Conservation (phyloP, 1,284 basidiomycete genomes). For the Coriolopsis trogii region DNA sequence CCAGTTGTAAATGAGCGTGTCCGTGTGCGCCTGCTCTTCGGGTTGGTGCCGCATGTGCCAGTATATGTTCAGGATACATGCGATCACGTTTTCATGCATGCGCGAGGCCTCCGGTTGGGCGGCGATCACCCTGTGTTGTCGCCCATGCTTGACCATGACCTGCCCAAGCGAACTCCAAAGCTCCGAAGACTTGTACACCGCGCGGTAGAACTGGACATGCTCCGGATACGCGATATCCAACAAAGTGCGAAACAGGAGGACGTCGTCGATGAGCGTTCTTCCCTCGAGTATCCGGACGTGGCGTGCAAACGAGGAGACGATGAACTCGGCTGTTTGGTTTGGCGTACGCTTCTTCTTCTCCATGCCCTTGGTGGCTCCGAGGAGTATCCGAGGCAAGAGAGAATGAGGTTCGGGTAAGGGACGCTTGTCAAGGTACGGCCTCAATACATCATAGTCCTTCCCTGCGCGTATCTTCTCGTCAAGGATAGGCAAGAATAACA, state of each 20-base stretch:
- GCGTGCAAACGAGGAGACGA: background rate
- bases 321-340: slow-evolving; percentile 4
- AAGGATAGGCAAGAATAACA: background rate
- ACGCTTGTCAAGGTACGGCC: background rate
- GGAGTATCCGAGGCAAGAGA: slow-evolving; percentile 9
- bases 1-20: slow-evolving; percentile 9
- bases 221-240: background rate
- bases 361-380: slow-evolving; percentile 3
- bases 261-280: background rate
- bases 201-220: slow-evolving; percentile 5
- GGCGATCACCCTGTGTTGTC: too few relatives aligned
- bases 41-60: background rate
- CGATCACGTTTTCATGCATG: background rate
- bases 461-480: background rate
- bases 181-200: slow-evolving; percentile 2
- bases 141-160: background rate
- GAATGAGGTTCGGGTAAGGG: slow-evolving; percentile 2
- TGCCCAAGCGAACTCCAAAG: slow-evolving; percentile 3
- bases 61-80: background rate
- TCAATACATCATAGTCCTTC: background rate
- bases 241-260: slow-evolving; percentile 4
- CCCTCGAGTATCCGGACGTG: slow-evolving; percentile 1
- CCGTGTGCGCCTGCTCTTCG: background rate
- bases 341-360: slow-evolving; percentile 15
- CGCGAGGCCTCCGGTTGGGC: background rate